Evolutionary conservation across 345 rosid species (phyloP).

Genomic region (Melaleuca alternifolia): DNA sequence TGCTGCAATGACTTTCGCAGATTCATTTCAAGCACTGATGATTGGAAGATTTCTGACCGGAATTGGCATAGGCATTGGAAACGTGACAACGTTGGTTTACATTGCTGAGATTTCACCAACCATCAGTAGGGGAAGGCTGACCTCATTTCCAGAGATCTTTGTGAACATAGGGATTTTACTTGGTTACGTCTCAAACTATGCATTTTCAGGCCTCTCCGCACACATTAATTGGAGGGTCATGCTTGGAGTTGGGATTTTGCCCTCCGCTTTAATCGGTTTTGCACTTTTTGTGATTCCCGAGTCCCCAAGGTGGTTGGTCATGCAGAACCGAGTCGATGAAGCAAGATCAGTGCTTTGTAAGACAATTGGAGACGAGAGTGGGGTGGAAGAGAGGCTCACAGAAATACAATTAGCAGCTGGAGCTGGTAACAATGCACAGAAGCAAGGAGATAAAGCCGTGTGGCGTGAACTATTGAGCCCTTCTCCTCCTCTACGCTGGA

Average conservation of each 20-base stretch:
- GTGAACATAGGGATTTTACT: conserved; percentile 76
- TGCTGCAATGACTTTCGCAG: conserved; percentile 63
- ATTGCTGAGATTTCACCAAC: conserved; percentile 82
- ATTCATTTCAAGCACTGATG: conserved; percentile 55
- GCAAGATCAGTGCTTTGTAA: conserved; percentile 62
- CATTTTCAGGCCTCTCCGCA: conserved; percentile 58
- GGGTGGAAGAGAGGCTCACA: conserved; percentile 64
- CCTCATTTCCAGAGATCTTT: conserved; percentile 78
- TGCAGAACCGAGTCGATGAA: conserved; percentile 68
- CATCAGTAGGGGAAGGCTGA: conserved; percentile 55
- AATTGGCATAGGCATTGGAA: conserved; percentile 70
- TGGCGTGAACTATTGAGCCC: conserved; percentile 73
- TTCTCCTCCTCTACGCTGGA: conserved; percentile 49
- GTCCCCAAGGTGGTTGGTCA: conserved; percentile 83
- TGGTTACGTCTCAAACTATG: conserved; percentile 83
- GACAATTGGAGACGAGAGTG: conserved; percentile 55
- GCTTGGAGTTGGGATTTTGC: conserved; percentile 83
- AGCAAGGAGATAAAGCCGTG: conserved; percentile 45
- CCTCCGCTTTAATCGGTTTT: conserved; percentile 56
- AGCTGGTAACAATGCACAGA: conserved; percentile 8
- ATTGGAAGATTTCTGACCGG: conserved; percentile 72
- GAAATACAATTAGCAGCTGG: conserved; percentile 72
- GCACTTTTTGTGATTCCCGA: conserved; percentile 82
- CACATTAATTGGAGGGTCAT: conserved; percentile 78
- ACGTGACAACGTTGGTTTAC: conserved; percentile 69